A percentile compares a stretch with the other conserved stretches of the same genome.
Conservation (phyloP, 1,284 basidiomycete genomes). For the Ustilago trichophora region DNA sequence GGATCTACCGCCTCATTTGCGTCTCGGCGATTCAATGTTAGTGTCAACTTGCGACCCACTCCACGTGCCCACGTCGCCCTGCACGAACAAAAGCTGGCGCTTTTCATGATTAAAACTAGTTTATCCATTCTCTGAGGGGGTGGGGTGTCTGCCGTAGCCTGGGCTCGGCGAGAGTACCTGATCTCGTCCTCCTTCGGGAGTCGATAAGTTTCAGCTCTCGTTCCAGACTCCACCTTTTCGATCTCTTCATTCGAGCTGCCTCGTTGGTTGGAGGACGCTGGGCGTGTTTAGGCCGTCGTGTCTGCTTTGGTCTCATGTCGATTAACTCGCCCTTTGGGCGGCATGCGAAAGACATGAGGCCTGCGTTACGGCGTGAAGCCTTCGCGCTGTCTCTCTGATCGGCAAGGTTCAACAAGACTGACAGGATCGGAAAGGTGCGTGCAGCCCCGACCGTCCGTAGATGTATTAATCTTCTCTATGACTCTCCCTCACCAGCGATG, state of each 20-base stretch:
- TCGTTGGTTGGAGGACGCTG: slow-evolving; percentile 16
- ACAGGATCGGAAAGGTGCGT: slow-evolving; percentile 22
- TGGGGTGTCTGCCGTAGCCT: slow-evolving; percentile 41
- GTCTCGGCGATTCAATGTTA: too few species aligned
- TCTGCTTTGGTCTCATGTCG: slow-evolving; percentile 15
- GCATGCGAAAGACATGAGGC: slow-evolving; percentile 45
- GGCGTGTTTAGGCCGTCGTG: slow-evolving; percentile 42
- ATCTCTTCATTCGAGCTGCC: slow-evolving; percentile 13
- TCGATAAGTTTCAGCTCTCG: slow-evolving; percentile 8
- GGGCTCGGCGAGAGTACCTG: slow-evolving; percentile 6
- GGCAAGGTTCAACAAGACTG: slow-evolving; percentile 1
- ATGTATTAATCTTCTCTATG: slow-evolving; percentile 57
- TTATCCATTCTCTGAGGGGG: slow-evolving; percentile 58
- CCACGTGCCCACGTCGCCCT: too few species aligned
- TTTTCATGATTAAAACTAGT: slow-evolving; percentile 55
- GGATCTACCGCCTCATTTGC: too few species aligned
- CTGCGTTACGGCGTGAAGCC: slow-evolving; percentile 36
- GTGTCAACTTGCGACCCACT: too few species aligned
- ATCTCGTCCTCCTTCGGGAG: slow-evolving; percentile 2
- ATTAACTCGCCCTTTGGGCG: slow-evolving; percentile 46
- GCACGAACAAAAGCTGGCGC: too few species aligned
- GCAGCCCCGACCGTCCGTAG: slow-evolving; percentile 44
- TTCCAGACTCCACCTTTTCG: slow-evolving; percentile 21
- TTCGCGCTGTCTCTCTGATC: slow-evolving; percentile 26
- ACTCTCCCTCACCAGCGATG: slow-evolving; percentile 20